phyloP scores from a whole-genome alignment of 108 stramenopile species.

The Pseudonitzschia pungens region DNA sequence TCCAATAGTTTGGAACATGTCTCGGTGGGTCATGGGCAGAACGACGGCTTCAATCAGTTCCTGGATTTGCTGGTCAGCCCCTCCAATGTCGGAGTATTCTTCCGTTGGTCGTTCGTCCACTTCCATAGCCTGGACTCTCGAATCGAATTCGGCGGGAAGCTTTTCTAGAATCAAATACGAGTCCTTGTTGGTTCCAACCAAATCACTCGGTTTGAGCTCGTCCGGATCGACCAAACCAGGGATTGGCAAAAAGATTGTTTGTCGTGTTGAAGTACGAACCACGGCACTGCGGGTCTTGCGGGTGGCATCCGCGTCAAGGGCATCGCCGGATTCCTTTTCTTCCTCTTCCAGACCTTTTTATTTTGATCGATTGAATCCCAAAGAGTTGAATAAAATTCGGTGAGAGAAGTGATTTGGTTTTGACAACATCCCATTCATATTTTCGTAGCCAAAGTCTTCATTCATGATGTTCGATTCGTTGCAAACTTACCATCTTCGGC shows the following conservation, averaged over 20 bases:
- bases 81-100: constrained; percentile 97
- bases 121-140: constrained; percentile 98
- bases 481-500: constrained; percentile 88
- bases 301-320: constrained; percentile 68
- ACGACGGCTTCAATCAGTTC: constrained; percentile 99
- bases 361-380: background rate
- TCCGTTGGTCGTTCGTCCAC: constrained; percentile 99
- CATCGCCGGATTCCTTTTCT: constrained; percentile 71
- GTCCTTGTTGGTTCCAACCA: constrained; percentile 99
- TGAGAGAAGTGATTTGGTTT: background rate
- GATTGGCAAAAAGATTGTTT: constrained; percentile 98
- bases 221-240: constrained; percentile 97
- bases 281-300: constrained; percentile 85
- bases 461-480: background rate
- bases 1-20: constrained; percentile 97
- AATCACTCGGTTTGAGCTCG: constrained; percentile 95
- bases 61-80: constrained; percentile 97
- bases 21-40: constrained; percentile 98
- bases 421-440: background rate
- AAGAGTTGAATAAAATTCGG: background rate
- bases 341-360: constrained; percentile 59
- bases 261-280: constrained; percentile 86
- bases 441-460: background rate
- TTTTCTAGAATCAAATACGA: constrained; percentile 99
- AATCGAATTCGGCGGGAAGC: constrained; percentile 99